Base-by-base conservation (phyloP, 2,329 filamentous ascomycete species). In the Capronia coronata region DNA sequence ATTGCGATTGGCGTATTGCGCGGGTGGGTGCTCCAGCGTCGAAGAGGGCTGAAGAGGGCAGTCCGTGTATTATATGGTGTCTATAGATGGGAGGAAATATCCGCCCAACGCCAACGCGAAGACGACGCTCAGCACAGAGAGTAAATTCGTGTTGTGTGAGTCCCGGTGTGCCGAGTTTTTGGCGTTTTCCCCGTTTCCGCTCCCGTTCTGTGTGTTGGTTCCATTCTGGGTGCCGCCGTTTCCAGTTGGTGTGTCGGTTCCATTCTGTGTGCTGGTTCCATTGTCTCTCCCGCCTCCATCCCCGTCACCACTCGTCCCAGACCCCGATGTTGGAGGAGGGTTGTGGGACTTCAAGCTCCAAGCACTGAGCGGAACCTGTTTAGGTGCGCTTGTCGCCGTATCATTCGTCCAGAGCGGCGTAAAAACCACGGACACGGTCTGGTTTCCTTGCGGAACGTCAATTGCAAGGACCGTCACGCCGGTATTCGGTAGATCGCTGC, bases 261-360 rank as follows among this genome's bases (percentile, higher is more conserved):
- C 30, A 34, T 34, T 44, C 1, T 16, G 23, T 19, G 42, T 34
- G 27, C 3, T 29, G n/a, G 42, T 44, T 32, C 13, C 27, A 2
- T 44, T 44, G 25, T 30, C 8, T 14, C 6, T 27, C 6, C 25
- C 25, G n/a, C n/a, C n/a, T n/a, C n/a, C n/a, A n/a, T n/a, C n/a
- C n/a, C n/a, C n/a, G n/a, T n/a, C n/a, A n/a, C n/a, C n/a, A n/a
- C n/a, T 8, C 19, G 19, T 8, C 38, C 9, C 19, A 4, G 38
- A 21, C 18, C 8, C 4, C 38, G 23, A 16, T 10, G 42, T 18
- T 11, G 9, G n/a, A 18, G 11, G 11, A 35, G 30, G 14, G 43
- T 45, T 29, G 43, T 45, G 43, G n/a, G 43, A 45, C 14, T n/a
- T 34, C 43, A 45, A 37, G 43, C 35, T 45, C 43, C 43, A 45